phyloP scores from a whole-genome alignment of 2,329 filamentous ascomycete genomes.

The Monosporascus sp. region DNA sequence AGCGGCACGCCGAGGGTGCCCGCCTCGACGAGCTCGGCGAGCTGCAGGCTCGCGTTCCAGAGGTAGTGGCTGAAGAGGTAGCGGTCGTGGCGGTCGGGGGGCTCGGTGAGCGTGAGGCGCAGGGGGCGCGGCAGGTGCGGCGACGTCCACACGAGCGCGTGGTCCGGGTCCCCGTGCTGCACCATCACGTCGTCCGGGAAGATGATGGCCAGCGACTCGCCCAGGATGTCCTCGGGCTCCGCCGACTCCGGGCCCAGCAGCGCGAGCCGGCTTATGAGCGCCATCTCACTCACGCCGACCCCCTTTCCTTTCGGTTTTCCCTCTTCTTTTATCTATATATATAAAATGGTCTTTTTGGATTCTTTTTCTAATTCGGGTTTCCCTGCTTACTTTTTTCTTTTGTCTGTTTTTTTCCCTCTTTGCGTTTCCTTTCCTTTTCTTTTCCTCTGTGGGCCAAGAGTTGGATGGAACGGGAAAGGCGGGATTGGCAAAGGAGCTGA shows the following conservation, averaged over 20 bases:
- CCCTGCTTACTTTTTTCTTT: too few species aligned
- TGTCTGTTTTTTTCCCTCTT: too few species aligned
- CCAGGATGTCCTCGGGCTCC: slow-evolving; percentile 56
- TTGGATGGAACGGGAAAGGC: too few species aligned
- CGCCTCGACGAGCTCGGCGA: slow-evolving; percentile 51
- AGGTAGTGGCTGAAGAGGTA: slow-evolving; percentile 65
- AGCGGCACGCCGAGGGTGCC: slow-evolving; percentile 30
- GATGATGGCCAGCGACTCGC: slow-evolving; percentile 53
- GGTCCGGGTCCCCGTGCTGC: slow-evolving; percentile 58
- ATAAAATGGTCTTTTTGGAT: too few species aligned
- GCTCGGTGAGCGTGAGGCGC: slow-evolving; percentile 41
- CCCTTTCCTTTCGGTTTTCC: too few species aligned
- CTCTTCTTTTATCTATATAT: too few species aligned
- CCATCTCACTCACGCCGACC: slow-evolving; percentile 23
- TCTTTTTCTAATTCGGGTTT: too few species aligned
- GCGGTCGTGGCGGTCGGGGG: slow-evolving; percentile 45
- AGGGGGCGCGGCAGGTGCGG: slow-evolving; percentile 42
- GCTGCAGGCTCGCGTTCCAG: slow-evolving; percentile 60
- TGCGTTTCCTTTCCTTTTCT: too few species aligned
- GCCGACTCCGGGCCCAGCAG: slow-evolving; percentile 29
- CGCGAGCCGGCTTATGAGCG: slow-evolving; percentile 40
- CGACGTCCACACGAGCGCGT: slow-evolving; percentile 54
- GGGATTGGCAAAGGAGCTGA: too few species aligned
- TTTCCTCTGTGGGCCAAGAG: too few species aligned
- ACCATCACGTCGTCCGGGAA: slow-evolving; percentile 64